Evolutionary conservation across 2,329 filamentous ascomycete genomes (phyloP), one percentile per base, ranked within the genome.

Genomic region (Elsinoe perseae): DNA sequence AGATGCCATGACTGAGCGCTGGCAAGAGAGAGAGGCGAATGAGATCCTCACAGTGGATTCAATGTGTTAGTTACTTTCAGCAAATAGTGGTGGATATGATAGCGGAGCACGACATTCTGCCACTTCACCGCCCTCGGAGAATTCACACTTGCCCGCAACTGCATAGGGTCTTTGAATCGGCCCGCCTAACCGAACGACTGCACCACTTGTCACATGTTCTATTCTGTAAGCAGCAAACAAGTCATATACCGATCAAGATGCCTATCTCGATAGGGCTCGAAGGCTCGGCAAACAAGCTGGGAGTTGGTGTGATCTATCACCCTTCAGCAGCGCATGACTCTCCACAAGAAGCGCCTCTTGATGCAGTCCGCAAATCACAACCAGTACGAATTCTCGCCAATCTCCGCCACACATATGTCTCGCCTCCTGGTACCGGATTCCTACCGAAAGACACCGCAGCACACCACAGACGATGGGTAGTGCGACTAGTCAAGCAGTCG

Each of bases 201-300:
- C 50, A 53, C 16, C 14, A 20, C 25, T 25, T 20, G 38, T 36
- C 50, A 53, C 21, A 25, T 40, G 34, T 30, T 28, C 30, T 30
- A 38, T 30, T 18, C 21, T 18, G 3, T 14, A 10, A 18, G 20
- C 7, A 54, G 36, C 52, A 43, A 54, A 27, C 20, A 4, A 18
- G 9, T 8, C 16, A 28, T 10, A 18, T n/a, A 42, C 3, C 14
- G 28, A 18, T 20, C 60, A 63, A 56, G 2, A 70, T 70, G 68
- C 66, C 68, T 77, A 85, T 87, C 63, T 80, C 84, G 27, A 79
- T 88, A 65, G 85, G 85, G 20, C 79, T 89, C 69, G 93, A 98
- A 77, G 92, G 93, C 70, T 95, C 89, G 57, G 93, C 93, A 73
- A 98, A 98, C 79, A 98, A 98, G 74, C 83, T 98, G 54, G 93